Percentiles rank a stretch among this genome's conserved stretches.
Evolutionary conservation across 2,329 filamentous ascomycete species (phyloP).

Genomic region (Botrytis deweyae): DNA sequence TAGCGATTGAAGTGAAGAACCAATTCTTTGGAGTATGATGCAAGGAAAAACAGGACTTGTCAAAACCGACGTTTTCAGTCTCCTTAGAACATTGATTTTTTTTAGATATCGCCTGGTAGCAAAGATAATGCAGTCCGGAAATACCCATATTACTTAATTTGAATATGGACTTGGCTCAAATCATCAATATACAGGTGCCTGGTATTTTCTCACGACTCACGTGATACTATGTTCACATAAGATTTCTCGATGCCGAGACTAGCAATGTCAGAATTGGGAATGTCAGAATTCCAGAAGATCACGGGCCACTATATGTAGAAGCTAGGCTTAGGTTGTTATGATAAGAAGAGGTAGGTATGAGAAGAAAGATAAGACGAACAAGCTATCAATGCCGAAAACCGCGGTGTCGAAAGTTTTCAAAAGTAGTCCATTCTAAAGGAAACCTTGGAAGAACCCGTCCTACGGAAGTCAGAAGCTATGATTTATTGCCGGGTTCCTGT

Average conservation of each 20-base stretch:
- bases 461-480: no score
- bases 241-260: neutral
- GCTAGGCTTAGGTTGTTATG: no score
- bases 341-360: no score
- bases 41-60: neutral
- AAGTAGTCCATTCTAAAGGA: neutral
- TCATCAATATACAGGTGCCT: neutral
- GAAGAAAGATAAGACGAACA: neutral
- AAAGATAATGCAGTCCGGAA: no score
- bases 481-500: accelerated
- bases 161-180: no score
- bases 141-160: no score
- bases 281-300: neutral
- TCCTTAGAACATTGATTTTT: neutral
- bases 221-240: no score
- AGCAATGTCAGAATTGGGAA: neutral
- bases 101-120: no score
- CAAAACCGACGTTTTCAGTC: neutral
- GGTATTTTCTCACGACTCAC: neutral
- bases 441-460: neutral
- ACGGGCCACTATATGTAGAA: neutral
- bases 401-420: neutral
- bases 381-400: neutral
- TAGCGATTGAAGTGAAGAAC: accelerated
- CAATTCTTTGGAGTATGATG: neutral